Conservation (phyloP, 176 grass and related monocot species). For the Elymus sibiricus region DNA sequence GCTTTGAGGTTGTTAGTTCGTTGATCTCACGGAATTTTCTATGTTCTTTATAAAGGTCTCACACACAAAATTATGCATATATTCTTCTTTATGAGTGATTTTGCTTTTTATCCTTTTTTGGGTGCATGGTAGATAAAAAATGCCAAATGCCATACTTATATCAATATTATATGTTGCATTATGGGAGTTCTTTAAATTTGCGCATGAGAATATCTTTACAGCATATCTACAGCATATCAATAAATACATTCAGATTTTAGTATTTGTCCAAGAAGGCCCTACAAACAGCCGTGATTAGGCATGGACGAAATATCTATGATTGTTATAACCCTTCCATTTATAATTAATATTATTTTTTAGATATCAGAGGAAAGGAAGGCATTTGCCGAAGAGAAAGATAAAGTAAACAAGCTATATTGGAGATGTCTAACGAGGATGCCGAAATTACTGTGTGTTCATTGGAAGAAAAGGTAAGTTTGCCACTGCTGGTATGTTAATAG, state of each 20-base stretch:
- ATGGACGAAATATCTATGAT: neutral
- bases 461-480: conserved; percentile 60
- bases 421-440: conserved; percentile 67
- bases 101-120: too few species aligned
- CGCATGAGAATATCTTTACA: neutral
- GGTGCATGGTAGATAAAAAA: too few species aligned
- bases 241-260: neutral
- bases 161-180: too few species aligned
- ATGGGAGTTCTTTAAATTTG: neutral
- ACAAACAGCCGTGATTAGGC: neutral
- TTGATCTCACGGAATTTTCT: neutral
- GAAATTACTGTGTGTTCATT: conserved; percentile 71
- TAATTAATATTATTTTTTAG: conserved; percentile 30
- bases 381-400: conserved; percentile 82
- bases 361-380: conserved; percentile 59
- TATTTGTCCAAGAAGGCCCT: neutral
- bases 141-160: too few species aligned
- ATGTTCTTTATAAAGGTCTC: neutral
- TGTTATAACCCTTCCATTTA: neutral
- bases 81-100: neutral
- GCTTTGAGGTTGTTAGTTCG: neutral
- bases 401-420: conserved; percentile 74
- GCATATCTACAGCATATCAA: neutral
- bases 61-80: neutral
- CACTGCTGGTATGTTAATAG: conserved; percentile 5